Base-by-base conservation (phyloP, 345 rosid species). In the Geranium brycei region DNA sequence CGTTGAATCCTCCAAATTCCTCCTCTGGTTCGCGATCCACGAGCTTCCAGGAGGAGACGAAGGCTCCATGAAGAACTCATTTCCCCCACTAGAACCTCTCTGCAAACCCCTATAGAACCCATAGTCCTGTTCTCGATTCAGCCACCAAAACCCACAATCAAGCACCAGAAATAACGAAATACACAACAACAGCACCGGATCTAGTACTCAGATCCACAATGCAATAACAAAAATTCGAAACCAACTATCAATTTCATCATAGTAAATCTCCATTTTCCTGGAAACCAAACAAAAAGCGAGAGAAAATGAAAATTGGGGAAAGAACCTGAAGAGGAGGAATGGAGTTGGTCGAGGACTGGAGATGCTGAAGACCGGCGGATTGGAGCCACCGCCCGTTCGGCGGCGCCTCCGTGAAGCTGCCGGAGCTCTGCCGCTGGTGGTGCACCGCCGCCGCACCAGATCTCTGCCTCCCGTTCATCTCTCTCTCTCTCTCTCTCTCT, bases 351-450 rank as follows among this genome's bases (percentile, higher is more conserved):
- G 88, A 73, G 64, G 84, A 71, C 12, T 85, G 91, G 8, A 92
- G 86, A 60, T 92, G 91, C 75, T 87, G 98, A 51, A 92, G 85
- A 30, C 98, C 96, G 40, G 85, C 81, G 4, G 98, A 89, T 70
- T 92, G 98, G 62, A 92, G 93, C 98, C 97, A 92, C 69, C 93
- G 73, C 40, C 86, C 92, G 72, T 85, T 92, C 23, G 96, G 83
- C 12, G 93, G 77, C 69, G 78, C 72, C 17, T 92, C 98, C 67
- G 83, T 59, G 65, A 82, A 83, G 80, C 81, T 79, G 70, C 87
- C 91, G 14, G 98, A 89, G 76, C 79, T 69, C 75, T 92, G 96
- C 51, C 91, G 77, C 79, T 92, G 98, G 65, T 89, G 97, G 67
- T 86, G 95, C 71, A 78, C 79, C 68, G 84, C 82, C 57, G 90